Conservation (phyloP, 2,329 filamentous ascomycete species). For the Coniella lustricola region DNA sequence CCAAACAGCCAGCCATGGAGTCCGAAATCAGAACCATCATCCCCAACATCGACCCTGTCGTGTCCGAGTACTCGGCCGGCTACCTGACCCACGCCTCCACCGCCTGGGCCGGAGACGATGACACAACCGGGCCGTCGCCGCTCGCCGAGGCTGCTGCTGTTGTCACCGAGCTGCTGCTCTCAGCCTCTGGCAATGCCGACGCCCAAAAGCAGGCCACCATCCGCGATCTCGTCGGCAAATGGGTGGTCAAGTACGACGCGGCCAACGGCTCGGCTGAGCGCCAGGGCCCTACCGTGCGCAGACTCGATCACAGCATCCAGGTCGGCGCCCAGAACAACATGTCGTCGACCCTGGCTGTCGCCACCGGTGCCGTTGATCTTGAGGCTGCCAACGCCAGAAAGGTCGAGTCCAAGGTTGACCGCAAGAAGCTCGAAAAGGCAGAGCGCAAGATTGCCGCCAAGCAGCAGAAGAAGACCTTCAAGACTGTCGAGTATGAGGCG, state of each 20-base stretch:
- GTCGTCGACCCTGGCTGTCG: slow-evolving; percentile 86
- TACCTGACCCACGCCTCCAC: slow-evolving; percentile 92
- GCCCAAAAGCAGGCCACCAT: slow-evolving; percentile 68
- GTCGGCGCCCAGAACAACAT: slow-evolving; percentile 92
- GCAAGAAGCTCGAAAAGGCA: slow-evolving; percentile 98
- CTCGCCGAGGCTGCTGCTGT: slow-evolving; percentile 76
- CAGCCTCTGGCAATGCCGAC: slow-evolving; percentile 80
- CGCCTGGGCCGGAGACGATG: slow-evolving; percentile 63
- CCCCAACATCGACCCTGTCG: slow-evolving; percentile 78
- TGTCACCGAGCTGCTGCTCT: slow-evolving; percentile 83
- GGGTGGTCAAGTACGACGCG: slow-evolving; percentile 73
- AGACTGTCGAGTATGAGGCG: slow-evolving; percentile 96
- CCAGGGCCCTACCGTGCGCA: slow-evolving; percentile 69
- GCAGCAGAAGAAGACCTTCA: slow-evolving; percentile 97
- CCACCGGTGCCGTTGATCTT: slow-evolving; percentile 77
- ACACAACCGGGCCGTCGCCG: slow-evolving; percentile 63
- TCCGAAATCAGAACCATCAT: slow-evolving; percentile 77
- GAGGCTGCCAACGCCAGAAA: slow-evolving; percentile 90
- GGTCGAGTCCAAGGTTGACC: slow-evolving; percentile 94
- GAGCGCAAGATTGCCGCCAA: slow-evolving; percentile 97
- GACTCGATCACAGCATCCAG: slow-evolving; percentile 90
- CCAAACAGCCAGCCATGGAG: slow-evolving; percentile 62
- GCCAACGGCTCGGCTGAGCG: slow-evolving; percentile 65
- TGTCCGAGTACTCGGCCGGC: slow-evolving; percentile 89
- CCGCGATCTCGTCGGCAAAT: slow-evolving; percentile 78